Evolutionary conservation across 805 yeast genomes (phyloP).

Genomic region (Metschnikowia kofuensis): DNA sequence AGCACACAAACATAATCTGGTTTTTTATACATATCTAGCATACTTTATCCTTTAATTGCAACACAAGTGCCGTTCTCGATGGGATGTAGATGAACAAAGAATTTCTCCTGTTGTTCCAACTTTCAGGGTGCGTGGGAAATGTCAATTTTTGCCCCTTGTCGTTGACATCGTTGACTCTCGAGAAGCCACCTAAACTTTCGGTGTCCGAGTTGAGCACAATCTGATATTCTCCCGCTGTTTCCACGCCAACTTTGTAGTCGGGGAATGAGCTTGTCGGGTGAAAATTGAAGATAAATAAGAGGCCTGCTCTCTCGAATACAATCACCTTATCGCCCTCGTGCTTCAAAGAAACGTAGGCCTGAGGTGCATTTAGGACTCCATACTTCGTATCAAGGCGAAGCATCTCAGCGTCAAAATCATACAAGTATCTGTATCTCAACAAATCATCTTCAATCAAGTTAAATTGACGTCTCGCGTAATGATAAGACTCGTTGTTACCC

Average conservation of each 20-base stretch:
- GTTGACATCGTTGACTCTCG: constrained; percentile 45
- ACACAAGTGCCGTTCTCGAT: constrained; percentile 52
- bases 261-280: constrained; percentile 80
- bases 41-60: constrained; percentile 32
- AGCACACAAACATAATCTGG: background rate
- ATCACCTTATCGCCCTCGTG: constrained; percentile 86
- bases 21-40: background rate
- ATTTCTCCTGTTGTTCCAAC: constrained; percentile 79
- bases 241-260: constrained; percentile 90
- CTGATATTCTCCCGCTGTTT: constrained; percentile 69
- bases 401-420: constrained; percentile 83
- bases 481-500: constrained; percentile 85
- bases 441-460: constrained; percentile 77
- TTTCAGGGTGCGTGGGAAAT: constrained; percentile 68
- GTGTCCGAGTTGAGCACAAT: constrained; percentile 76
- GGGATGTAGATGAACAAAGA: constrained; percentile 80
- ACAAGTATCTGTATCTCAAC: constrained; percentile 74
- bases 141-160: constrained; percentile 38
- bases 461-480: constrained; percentile 94
- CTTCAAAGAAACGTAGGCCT: constrained; percentile 82
- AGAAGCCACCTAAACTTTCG: constrained; percentile 75
- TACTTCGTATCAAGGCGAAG: constrained; percentile 68
- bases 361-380: constrained; percentile 68
- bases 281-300: constrained; percentile 84
- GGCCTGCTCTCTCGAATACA: constrained; percentile 84